Percentiles rank a stretch among this genome's conserved stretches.
Evolutionary conservation across 345 rosid species (phyloP).

Genomic region (Erodium maritimum): DNA sequence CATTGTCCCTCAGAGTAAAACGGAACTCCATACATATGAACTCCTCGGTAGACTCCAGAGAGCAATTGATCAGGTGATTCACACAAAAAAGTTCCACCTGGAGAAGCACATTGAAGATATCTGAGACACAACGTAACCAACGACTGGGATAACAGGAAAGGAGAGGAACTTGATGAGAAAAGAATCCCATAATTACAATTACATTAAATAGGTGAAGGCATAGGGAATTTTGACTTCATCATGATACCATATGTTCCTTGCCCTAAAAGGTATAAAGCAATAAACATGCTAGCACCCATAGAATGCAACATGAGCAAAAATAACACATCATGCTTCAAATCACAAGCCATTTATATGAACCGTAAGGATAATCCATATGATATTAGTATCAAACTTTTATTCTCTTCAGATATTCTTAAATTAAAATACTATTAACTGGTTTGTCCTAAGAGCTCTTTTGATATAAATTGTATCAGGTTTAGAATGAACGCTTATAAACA

Average conservation of each 20-base stretch:
- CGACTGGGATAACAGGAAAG: neutral
- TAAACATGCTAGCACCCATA: neutral
- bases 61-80: constrained; percentile 94
- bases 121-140: neutral
- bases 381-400: too few species aligned
- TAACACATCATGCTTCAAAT: neutral
- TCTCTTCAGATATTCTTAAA: too few species aligned
- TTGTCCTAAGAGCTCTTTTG: neutral
- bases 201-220: neutral
- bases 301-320: neutral
- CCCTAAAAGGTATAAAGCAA: neutral
- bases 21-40: constrained; percentile 98
- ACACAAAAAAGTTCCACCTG: constrained; percentile 99
- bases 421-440: neutral
- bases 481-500: neutral
- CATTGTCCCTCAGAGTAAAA: constrained; percentile 91
- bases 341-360: neutral
- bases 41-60: constrained; percentile 97
- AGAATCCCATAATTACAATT: neutral
- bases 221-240: neutral
- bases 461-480: too few species aligned
- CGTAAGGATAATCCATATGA: too few species aligned
- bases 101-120: constrained; percentile 8
- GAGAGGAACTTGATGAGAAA: neutral
- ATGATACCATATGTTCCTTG: neutral